A percentile compares a stretch with the other conserved stretches of the same genome.
phyloP scores from a whole-genome alignment of 2,329 filamentous ascomycete species.

The Neocucurbitaria cava region DNA sequence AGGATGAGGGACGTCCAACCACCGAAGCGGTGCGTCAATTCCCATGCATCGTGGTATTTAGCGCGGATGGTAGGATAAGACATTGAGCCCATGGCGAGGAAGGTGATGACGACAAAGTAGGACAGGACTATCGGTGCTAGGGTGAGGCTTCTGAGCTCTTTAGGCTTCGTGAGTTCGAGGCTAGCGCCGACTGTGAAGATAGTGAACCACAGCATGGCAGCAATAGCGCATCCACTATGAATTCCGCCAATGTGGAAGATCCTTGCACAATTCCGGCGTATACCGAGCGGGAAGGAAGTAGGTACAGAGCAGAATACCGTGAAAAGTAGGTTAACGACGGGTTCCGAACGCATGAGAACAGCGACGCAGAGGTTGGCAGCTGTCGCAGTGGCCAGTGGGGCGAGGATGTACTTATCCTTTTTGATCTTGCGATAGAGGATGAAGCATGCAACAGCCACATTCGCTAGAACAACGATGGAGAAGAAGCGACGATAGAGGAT shows the following conservation, averaged over 20 bases:
- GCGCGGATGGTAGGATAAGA: slow-evolving; percentile 42
- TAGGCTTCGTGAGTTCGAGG: slow-evolving; percentile 38
- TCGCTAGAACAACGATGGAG: slow-evolving; percentile 35
- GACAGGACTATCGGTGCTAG: slow-evolving; percentile 35
- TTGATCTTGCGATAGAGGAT: slow-evolving; percentile 33
- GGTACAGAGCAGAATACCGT: slow-evolving; percentile 45
- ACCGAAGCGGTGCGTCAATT: slow-evolving; percentile 46
- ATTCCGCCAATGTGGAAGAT: slow-evolving; percentile 49
- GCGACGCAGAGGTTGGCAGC: slow-evolving; percentile 47
- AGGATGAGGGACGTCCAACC: slow-evolving; percentile 48
- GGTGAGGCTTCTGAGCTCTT: slow-evolving; percentile 21
- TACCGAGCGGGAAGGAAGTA: slow-evolving; percentile 35
- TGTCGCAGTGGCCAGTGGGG: slow-evolving; percentile 44
- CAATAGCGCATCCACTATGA: slow-evolving; percentile 46
- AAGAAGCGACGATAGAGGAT: slow-evolving; percentile 44
- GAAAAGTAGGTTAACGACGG: slow-evolving; percentile 47
- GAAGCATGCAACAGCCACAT: slow-evolving; percentile 35
- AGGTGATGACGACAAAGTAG: slow-evolving; percentile 37
- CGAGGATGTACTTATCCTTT: slow-evolving; percentile 27
- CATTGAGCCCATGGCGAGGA: slow-evolving; percentile 39
- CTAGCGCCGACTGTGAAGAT: slow-evolving; percentile 50
- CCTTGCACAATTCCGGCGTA: slow-evolving; percentile 42
- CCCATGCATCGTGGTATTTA: slow-evolving; percentile 45
- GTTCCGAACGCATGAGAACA: slow-evolving; percentile 46
- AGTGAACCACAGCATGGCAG: slow-evolving; percentile 52